phyloP scores from a whole-genome alignment of 1,139 yeast species.

The Diutina neorugosa region DNA sequence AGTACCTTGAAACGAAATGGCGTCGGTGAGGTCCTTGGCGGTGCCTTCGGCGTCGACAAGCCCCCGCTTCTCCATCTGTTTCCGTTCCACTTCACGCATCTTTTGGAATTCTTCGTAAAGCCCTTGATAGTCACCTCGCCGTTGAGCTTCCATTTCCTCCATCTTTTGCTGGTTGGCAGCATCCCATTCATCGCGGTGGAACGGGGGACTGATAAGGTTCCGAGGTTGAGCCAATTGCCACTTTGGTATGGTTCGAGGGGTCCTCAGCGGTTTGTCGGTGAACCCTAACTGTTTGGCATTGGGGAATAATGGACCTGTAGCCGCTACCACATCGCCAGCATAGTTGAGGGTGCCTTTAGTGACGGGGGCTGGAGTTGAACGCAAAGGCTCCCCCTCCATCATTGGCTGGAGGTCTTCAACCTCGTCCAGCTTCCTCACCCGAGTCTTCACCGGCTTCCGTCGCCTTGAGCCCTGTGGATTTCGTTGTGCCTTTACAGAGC shows the following conservation, averaged over 20 bases:
- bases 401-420: not conserved
- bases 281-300: slow-evolving; percentile 24
- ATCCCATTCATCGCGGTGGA: slow-evolving; percentile 30
- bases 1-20: slow-evolving; percentile 77
- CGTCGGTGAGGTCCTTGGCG: slow-evolving; percentile 73
- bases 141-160: slow-evolving; percentile 22
- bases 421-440: not conserved
- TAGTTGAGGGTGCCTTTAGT: slow-evolving; percentile 6
- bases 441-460: not conserved
- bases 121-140: slow-evolving; percentile 30
- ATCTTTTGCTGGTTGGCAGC: slow-evolving; percentile 27
- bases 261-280: slow-evolving; percentile 6
- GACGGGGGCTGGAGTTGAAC: not conserved
- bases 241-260: slow-evolving; percentile 22
- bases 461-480: not conserved
- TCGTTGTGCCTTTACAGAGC: not conserved
- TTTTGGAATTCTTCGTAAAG: slow-evolving; percentile 45
- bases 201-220: slow-evolving; percentile 22
- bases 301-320: slow-evolving; percentile 19
- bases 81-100: slow-evolving; percentile 68
- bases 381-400: not conserved
- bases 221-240: slow-evolving; percentile 27
- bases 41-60: slow-evolving; percentile 83
- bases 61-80: slow-evolving; percentile 69
- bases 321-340: slow-evolving; percentile 12